These are phyloP conservation scores for Komagataea norvegica DNA, from an alignment of 1,139 yeast genomes.

Conservation along the genomic window DNA sequence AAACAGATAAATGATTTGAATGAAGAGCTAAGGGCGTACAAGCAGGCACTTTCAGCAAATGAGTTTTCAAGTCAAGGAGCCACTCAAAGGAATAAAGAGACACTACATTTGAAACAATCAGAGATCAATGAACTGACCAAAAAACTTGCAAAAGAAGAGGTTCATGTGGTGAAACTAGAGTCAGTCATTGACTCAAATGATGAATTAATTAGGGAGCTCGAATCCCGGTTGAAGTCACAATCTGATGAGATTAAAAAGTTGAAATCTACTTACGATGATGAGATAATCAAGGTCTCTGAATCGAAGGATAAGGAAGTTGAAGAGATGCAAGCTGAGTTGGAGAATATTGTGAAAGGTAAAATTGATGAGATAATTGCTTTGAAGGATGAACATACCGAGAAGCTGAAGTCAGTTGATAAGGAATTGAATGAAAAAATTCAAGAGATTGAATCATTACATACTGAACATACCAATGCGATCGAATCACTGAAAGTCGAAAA, in stretches of 20 bases:
- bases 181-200: not conserved
- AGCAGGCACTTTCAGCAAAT: slow-evolving; percentile 32
- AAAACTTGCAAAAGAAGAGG: slow-evolving; percentile 16
- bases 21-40: slow-evolving; percentile 27
- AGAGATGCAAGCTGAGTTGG: not conserved
- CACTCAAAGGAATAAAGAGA: slow-evolving; percentile 16
- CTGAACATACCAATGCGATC: slow-evolving; percentile 2
- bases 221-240: slow-evolving; percentile 2
- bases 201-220: slow-evolving; percentile 1
- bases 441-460: slow-evolving; percentile 5
- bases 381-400: not conserved
- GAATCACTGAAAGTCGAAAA: slow-evolving; percentile 4
- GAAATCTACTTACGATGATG: not conserved
- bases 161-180: slow-evolving; percentile 1
- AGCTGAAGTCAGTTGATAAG: not conserved
- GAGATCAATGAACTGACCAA: slow-evolving; percentile 14
- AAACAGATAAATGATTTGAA: slow-evolving; percentile 13
- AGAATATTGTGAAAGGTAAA: not conserved
- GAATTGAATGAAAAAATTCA: slow-evolving; percentile 5
- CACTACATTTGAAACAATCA: slow-evolving; percentile 20
- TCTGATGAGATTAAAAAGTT: slow-evolving; percentile 1
- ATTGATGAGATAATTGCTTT: not conserved
- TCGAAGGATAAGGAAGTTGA: not conserved
- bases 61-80: slow-evolving; percentile 32
- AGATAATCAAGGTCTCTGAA: not conserved